Evolutionary conservation across 148 eudicot genomes (phyloP).

Genomic region (Amaranthus cruentus): DNA sequence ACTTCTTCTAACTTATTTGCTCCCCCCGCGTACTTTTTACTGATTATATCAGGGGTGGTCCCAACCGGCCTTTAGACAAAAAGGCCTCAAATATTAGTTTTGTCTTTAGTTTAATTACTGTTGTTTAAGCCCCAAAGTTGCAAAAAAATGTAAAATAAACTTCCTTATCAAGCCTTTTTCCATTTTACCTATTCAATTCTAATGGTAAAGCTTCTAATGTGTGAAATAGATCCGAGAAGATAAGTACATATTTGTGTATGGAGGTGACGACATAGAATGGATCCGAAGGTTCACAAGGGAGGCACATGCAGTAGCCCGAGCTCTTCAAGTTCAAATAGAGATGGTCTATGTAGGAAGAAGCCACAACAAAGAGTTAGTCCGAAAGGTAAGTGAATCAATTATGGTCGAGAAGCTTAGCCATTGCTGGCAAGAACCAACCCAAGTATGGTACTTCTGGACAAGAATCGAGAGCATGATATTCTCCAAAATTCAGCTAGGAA

Average conservation of each 20-base stretch:
- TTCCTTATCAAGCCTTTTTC: too few relatives aligned
- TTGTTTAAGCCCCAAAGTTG: too few relatives aligned
- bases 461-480: constrained; percentile 42
- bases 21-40: too few relatives aligned
- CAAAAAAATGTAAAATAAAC: too few relatives aligned
- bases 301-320: constrained; percentile 24
- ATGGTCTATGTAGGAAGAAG: constrained; percentile 53
- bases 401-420: constrained; percentile 19
- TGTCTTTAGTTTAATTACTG: too few relatives aligned
- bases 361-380: constrained; percentile 8
- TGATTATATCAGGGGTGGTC: too few relatives aligned
- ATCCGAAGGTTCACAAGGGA: constrained; percentile 32
- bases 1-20: not conserved
- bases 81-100: too few relatives aligned
- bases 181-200: too few relatives aligned
- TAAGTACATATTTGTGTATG: constrained; percentile 44
- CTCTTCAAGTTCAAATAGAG: constrained; percentile 29
- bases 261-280: constrained; percentile 44
- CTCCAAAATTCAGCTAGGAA: constrained; percentile 36
- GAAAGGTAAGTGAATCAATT: not conserved
- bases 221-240: constrained; percentile 35
- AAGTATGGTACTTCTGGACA: constrained; percentile 41
- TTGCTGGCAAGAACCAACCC: constrained; percentile 22
- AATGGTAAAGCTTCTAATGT: not conserved
- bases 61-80: too few relatives aligned